Percentiles rank a stretch among this genome's conserved stretches.
Conservation (phyloP, 1,139 yeast species). For the Eremothecium coryli region DNA sequence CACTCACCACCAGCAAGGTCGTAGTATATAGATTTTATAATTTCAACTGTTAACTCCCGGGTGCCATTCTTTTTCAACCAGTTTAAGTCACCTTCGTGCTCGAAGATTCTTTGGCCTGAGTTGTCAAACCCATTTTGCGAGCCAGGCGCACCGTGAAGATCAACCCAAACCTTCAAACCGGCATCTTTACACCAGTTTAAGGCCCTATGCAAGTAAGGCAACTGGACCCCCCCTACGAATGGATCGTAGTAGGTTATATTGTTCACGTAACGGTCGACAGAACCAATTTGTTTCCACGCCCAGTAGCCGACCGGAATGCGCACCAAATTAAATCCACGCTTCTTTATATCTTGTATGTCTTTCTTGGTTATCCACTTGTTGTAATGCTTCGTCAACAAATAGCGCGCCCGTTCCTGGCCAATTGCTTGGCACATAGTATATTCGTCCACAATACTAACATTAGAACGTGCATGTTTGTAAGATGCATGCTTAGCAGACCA, state of each 20-base stretch:
- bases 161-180: slow-evolving; percentile 50
- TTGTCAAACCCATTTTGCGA: slow-evolving; percentile 68
- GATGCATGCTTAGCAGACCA: slow-evolving; percentile 20
- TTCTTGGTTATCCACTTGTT: slow-evolving; percentile 43
- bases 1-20: slow-evolving; percentile 50
- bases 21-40: slow-evolving; percentile 37
- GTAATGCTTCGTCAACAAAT: slow-evolving; percentile 45
- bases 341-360: slow-evolving; percentile 42
- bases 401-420: slow-evolving; percentile 39
- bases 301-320: slow-evolving; percentile 62
- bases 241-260: slow-evolving; percentile 37
- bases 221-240: slow-evolving; percentile 46
- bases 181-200: slow-evolving; percentile 45
- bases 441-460: slow-evolving; percentile 46
- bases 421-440: slow-evolving; percentile 42
- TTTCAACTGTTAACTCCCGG: slow-evolving; percentile 36
- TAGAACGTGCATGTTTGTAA: slow-evolving; percentile 29
- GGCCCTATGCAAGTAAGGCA: slow-evolving; percentile 44
- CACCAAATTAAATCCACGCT: slow-evolving; percentile 49
- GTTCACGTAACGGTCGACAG: slow-evolving; percentile 13
- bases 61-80: slow-evolving; percentile 43
- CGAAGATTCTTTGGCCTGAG: slow-evolving; percentile 41
- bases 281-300: slow-evolving; percentile 43
- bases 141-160: slow-evolving; percentile 59
- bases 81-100: slow-evolving; percentile 28